Base-by-base conservation (phyloP, 176 grass and related monocot species). In the Triticum dicoccoides region DNA sequence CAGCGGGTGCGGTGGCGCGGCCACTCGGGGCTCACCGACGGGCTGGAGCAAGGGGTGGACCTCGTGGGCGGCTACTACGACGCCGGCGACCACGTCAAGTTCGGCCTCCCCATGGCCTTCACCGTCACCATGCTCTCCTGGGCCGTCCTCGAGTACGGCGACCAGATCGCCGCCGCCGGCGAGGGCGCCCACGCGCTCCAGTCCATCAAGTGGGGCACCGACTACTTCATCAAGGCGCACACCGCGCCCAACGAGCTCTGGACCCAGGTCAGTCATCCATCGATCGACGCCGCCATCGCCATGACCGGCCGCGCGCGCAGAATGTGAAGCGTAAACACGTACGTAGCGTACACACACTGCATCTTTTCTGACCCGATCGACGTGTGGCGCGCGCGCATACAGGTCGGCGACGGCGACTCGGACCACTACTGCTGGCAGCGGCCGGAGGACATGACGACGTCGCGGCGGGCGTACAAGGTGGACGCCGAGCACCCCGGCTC, bases 401-500 rank as follows among this genome's bases (percentile, higher is more conserved):
- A 96, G 94, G 95, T 94, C 61, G 95, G 95, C n/a, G 92, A 97
- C 87, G 95, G 95, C 35, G 95, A 94, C 80, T 94, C 95, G 29
- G 95, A 97, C 86, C 95, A 97, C 79, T 97, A 94, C 86, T 97
- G 95, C 88, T 97, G 95, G 95, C 95, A 97, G 77, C 91, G 95
- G 51, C 95, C 95, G 13, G 95, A 97, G 81, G 95, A 97, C 82
- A 97, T 97, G 95, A 97, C 95, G 29, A 97, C 95, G 87, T 94
- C 95, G 66, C 77, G 95, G 35, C 88, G 6, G 6, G 86, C 96
- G 0, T 95, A 94, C 88, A 94, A 86, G 75, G 86, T 98, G 75
- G 96, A 98, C 91, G 63, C 81, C 30, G 86, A 89, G 0, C 44
- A 88, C 79, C 96, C 96, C 1, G 96, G 96, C 0, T 98, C 96